Base-by-base conservation (phyloP, 1,284 basidiomycete species). In the Taiwanofungus camphoratus region DNA sequence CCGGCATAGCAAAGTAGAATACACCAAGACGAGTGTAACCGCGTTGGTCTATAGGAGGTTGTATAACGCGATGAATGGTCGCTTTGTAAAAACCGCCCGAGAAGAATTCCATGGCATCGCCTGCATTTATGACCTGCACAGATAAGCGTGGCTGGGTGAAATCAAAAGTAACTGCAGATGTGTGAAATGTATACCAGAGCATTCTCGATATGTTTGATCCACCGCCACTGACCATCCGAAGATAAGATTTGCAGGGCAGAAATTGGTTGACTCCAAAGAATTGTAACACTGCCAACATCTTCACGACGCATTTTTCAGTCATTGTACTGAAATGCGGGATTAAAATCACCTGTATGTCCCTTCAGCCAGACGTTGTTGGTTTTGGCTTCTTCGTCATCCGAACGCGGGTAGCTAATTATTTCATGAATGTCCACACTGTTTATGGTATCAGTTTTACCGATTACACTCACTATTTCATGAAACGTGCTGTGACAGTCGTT, bases 221-320 rank as follows among this genome's bases (percentile, higher is more conserved):
- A 82, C 42, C 70, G 69, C 79, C 79, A 82, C 21, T 57, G 64
- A 1, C 72, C 73, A 32, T 76, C 71, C 3, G 52, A 66, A 0
- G 67, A 64, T 5, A 74, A 59, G 35, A 82, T 79, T 43, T 82
- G 79, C 13, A 82, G 64, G 0, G 65, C 77, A 2, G 72, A 63
- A 1, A 81, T 70, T 0, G 79, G 79, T 43, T 81, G 79, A 35
- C 75, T 76, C 63, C 71, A 80, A 3, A 81, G 58, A 13, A 80
- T 69, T 0, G 71, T 75, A 38, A 82, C 60, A 2, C 66, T 70
- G 9, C 74, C 76, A 45, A 75, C 68, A 52, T 82, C 78, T 79
- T 30, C 4, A n/a, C 3, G n/a, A 6, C 3, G 8, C 13, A 2
- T 18, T 32, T 8, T 9, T 23, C 3, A 12, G 13, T 5, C 8